Conservation (phyloP, 2,329 filamentous ascomycete genomes). For the Scedosporium dehoogii region DNA sequence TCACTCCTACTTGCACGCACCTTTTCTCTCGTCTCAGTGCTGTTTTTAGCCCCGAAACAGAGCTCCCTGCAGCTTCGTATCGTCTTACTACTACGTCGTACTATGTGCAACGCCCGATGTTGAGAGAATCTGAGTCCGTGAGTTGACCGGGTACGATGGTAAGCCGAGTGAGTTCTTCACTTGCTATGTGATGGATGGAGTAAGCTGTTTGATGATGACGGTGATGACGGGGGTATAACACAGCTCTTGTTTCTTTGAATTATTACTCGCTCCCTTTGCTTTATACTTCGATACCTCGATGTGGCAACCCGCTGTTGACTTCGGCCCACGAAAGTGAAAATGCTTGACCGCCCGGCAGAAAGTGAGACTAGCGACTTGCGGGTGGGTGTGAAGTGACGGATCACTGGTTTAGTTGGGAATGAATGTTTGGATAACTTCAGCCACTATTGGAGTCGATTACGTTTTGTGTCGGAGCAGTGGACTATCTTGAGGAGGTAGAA, state of each 20-base stretch:
- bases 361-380: not conserved
- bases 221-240: too few relatives aligned
- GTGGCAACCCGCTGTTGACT: not conserved
- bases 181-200: too few relatives aligned
- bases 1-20: not conserved
- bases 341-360: slow-evolving; percentile 2
- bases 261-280: too few relatives aligned
- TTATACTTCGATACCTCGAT: not conserved
- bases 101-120: not conserved
- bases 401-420: not conserved
- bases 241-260: too few relatives aligned
- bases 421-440: not conserved
- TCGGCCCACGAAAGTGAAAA: not conserved
- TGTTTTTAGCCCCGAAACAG: not conserved
- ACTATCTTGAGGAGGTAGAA: not conserved
- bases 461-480: not conserved
- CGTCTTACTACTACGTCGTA: not conserved
- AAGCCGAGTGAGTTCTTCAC: too few relatives aligned
- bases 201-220: too few relatives aligned
- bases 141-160: too few relatives aligned
- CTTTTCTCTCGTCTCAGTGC: not conserved
- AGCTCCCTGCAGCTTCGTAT: not conserved
- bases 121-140: not conserved
- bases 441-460: not conserved
- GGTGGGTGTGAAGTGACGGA: not conserved